Base-by-base conservation (phyloP, 805 yeast species). In the Candida golubevii region DNA sequence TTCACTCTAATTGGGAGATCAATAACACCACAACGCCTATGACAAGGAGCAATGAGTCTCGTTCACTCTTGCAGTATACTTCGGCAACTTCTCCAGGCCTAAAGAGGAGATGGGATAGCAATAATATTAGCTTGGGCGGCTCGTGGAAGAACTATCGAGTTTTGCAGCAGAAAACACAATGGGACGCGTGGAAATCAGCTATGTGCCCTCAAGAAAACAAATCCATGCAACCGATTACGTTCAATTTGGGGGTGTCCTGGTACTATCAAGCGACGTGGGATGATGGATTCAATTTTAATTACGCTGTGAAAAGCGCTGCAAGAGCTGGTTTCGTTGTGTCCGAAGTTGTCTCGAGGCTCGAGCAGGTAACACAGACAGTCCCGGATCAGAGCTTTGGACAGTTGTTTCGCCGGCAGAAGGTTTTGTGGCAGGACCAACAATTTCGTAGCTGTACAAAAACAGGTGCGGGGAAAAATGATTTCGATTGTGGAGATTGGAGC, bases 261-360 rank as follows among this genome's bases (percentile, higher is more conserved):
- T 11, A 23, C 15, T 41, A 41, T n/a, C 26, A 32, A 33, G 38
- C 39, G 3, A 41, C 44, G 12, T 41, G 44, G 44, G 44, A 26
- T 1, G 13, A 7, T 3, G 44, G 44, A 23, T 41, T 41, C 11
- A 35, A 23, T 9, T 35, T 35, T 29, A 8, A 18, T 5, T 18
- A 34, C 9, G 42, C 29, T 4, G 8, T 3, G 11, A 12, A 8
- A 15, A 35, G 35, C 7, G 44, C 44, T 3, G 3, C 8, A 12
- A 12, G 6, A 15, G 23, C 26, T 12, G 42, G 44, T 23, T 9
- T 31, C 13, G 4, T 3, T 3, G 34, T 34, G 27, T 10, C 35
- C 7, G 26, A 31, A 8, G 35, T 26, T n/a, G 1, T 41, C n/a
- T 13, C 33, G 11, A 27, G 15, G n/a, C 13, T 27, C 13, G 39